Evolutionary conservation across 495 filamentous ascomycete genomes (phyloP), one percentile per base, ranked within the genome.

Genomic region (Trypethelium eluteriae): DNA sequence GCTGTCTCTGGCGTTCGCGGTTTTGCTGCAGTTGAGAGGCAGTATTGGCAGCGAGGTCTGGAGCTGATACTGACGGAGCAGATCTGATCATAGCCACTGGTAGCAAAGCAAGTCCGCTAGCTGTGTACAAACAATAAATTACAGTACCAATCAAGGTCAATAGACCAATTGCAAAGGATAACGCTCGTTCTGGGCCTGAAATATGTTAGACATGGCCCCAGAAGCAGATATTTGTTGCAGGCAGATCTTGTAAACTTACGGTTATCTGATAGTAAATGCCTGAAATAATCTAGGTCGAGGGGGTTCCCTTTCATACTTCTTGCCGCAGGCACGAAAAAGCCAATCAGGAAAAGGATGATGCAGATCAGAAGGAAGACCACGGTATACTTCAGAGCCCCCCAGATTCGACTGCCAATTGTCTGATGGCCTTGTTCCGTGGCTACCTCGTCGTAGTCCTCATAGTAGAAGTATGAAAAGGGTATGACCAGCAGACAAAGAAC

Each of bases 391-490:
- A 90, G 78, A 39, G 94, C 91, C 11, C 86, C 85, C 86, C 87
- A 92, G 66, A 96, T 79, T 38, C 89, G 82, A 67, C 83, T 80
- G 2, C 81, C 85, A 62, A 86, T 68, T 5, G 86, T 88, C 74
- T 91, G 87, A n/a, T 81, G 84, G 14, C 90, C 89, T 35, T 89
- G 83, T 66, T 95, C 89, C 32, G 84, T 79, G 39, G 90, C 89
- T 62, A 90, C 88, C 78, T 96, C 88, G 71, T 93, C 90, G 71
- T 95, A 94, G 76, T 98, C 95, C 77, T 99, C 94, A 69, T 95
- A 96, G 86, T 87, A 96, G 77, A 99, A 99, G 78, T 98, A 99
- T 12, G 92, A 87, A 74, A 99, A 99, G 1, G 94, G 94, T 25
- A 96, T 86, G 25, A 96, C 85, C 41, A 98, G 73, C 46, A 99